These are phyloP conservation scores for Purshia tridentata DNA, from an alignment of 306 rosid genomes.

Conservation along the genomic window DNA sequence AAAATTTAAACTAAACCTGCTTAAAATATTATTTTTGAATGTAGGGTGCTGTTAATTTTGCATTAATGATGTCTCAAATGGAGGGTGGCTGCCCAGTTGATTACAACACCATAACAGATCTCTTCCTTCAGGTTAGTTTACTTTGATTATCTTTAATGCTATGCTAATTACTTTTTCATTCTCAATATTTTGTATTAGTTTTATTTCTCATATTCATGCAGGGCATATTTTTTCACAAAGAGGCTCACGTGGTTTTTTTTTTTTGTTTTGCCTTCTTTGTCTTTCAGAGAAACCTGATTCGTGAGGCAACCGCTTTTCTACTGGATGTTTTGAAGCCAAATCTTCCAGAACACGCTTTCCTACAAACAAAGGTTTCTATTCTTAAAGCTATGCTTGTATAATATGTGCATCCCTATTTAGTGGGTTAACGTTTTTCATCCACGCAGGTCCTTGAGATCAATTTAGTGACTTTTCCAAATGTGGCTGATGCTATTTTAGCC, in stretches of 20 bases:
- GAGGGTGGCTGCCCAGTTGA: conserved; percentile 99
- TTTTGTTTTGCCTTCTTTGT: conserved; percentile 22
- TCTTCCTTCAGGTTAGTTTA: conserved; percentile 87
- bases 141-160: not conserved
- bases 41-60: conserved; percentile 99
- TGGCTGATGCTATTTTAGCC: conserved; percentile 97
- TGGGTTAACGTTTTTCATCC: conserved; percentile 25
- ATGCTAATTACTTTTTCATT: not conserved
- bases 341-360: conserved; percentile 86
- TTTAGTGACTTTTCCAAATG: conserved; percentile 95
- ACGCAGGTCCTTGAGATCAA: conserved; percentile 91
- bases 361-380: conserved; percentile 81
- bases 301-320: conserved; percentile 97
- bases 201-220: not conserved
- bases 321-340: conserved; percentile 96
- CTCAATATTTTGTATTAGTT: not conserved
- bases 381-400: conserved; percentile 12
- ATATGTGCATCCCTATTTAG: conserved; percentile 14
- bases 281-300: conserved; percentile 87
- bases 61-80: conserved; percentile 99
- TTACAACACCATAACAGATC: conserved; percentile 96
- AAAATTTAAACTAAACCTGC: not conserved
- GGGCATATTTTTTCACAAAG: not conserved
- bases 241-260: not conserved
- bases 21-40: conserved; percentile 29